phyloP scores from a whole-genome alignment of 1,139 yeast species.

The Kodamaea sp. region DNA sequence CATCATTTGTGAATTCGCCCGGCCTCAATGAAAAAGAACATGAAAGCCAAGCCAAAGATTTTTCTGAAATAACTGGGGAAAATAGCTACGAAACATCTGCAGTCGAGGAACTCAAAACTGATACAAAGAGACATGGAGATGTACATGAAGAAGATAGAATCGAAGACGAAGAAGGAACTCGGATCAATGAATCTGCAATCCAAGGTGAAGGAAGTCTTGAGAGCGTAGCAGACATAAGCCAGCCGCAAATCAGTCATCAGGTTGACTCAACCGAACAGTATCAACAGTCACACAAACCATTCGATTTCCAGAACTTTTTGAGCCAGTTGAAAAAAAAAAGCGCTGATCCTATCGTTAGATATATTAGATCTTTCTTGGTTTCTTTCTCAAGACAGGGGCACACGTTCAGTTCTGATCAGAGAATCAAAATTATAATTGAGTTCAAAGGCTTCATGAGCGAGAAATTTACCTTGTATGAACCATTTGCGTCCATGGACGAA shows the following conservation, averaged over 20 bases:
- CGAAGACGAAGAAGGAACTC: not conserved
- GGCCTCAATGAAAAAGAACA: constrained; percentile 4
- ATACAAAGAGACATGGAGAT: not conserved
- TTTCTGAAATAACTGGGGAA: constrained; percentile 19
- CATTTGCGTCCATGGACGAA: constrained; percentile 67
- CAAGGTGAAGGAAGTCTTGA: not conserved
- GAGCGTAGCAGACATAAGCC: not conserved
- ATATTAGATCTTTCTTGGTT: constrained; percentile 74
- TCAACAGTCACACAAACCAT: constrained; percentile 51
- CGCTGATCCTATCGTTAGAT: constrained; percentile 89
- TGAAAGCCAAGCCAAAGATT: constrained; percentile 9
- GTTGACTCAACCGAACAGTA: constrained; percentile 26
- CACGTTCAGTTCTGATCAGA: constrained; percentile 73
- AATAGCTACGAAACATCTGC: constrained; percentile 13
- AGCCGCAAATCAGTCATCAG: too few relatives aligned
- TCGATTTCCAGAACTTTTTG: constrained; percentile 83
- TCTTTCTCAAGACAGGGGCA: constrained; percentile 68
- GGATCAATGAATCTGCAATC: not conserved
- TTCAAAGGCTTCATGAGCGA: constrained; percentile 70
- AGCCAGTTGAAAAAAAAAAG: constrained; percentile 67
- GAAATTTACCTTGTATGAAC: constrained; percentile 67
- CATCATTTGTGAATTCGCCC: constrained; percentile 1
- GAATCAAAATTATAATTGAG: constrained; percentile 71
- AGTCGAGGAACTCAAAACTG: constrained; percentile 1
- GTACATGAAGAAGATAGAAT: not conserved